These are phyloP conservation scores for Tubosaeta sp. DNA, from an alignment of 768 basidiomycete species.

Conservation along the genomic window DNA sequence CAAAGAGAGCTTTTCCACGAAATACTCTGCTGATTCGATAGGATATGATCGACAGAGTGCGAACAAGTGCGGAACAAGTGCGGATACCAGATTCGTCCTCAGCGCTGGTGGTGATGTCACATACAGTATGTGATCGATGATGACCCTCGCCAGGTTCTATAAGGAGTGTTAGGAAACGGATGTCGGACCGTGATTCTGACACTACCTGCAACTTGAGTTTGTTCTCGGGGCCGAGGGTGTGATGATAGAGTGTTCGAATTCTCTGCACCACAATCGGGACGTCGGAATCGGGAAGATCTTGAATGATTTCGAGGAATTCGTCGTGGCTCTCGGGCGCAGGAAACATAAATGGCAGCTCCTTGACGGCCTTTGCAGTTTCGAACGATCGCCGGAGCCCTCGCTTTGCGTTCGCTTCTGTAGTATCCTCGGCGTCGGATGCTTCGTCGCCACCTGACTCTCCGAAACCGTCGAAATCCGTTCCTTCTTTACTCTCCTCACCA, in stretches of 20 bases:
- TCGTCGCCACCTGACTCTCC: conserved; percentile 33
- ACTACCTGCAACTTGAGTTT: conserved; percentile 86
- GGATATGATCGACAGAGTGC: conserved; percentile 80
- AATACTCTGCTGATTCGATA: conserved; percentile 69
- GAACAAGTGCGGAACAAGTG: conserved; percentile 73
- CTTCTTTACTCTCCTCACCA: conserved; percentile 29
- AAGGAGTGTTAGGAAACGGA: neutral
- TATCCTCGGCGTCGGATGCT: conserved; percentile 32
- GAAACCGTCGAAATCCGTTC: conserved; percentile 30
- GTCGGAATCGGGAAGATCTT: conserved; percentile 65
- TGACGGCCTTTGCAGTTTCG: conserved; percentile 27
- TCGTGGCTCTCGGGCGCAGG: conserved; percentile 83
- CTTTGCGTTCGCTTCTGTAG: conserved; percentile 36
- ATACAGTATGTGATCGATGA: conserved; percentile 87
- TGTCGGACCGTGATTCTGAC: conserved; percentile 1
- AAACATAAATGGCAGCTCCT: conserved; percentile 90
- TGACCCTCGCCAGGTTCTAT: conserved; percentile 68
- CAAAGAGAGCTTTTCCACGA: conserved; percentile 74
- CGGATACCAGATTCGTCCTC: conserved; percentile 53
- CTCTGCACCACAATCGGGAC: conserved; percentile 81
- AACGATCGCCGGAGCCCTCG: conserved; percentile 34
- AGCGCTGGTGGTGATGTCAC: conserved; percentile 62
- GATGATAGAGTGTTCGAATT: conserved; percentile 86
- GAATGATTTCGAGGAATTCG: conserved; percentile 82
- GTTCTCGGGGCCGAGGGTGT: conserved; percentile 88